Percentiles rank a stretch among this genome's conserved stretches.
phyloP scores from a whole-genome alignment of 257 asterid species.

The Solanum okadae region DNA sequence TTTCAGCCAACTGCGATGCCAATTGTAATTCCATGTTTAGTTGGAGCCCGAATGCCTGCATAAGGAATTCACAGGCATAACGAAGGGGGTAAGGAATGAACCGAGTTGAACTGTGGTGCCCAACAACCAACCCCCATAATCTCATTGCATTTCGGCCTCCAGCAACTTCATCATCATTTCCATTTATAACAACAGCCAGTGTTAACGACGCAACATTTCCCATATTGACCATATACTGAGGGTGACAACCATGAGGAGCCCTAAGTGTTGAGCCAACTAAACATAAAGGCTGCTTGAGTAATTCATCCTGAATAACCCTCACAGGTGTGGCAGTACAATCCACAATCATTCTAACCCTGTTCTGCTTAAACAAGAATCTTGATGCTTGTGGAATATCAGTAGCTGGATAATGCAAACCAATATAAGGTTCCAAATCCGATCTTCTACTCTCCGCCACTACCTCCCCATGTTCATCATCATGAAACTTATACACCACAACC shows the following conservation, averaged over 20 bases:
- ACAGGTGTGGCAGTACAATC: slow-evolving; percentile 40
- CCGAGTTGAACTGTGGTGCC: slow-evolving; percentile 51
- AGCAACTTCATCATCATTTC: slow-evolving; percentile 25
- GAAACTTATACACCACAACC: slow-evolving; percentile 55
- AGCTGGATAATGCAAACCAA: slow-evolving; percentile 52
- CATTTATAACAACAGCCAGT: slow-evolving; percentile 43
- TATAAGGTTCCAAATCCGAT: slow-evolving; percentile 39
- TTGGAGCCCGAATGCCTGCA: slow-evolving; percentile 58
- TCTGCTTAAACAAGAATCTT: slow-evolving; percentile 48
- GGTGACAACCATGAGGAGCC: slow-evolving; percentile 54
- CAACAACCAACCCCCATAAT: slow-evolving; percentile 59
- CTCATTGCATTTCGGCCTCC: slow-evolving; percentile 33
- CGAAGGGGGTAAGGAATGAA: slow-evolving; percentile 47
- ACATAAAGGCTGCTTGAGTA: slow-evolving; percentile 39
- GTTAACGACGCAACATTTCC: slow-evolving; percentile 46
- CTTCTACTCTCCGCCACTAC: slow-evolving; percentile 49
- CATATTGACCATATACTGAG: slow-evolving; percentile 52
- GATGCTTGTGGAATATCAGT: slow-evolving; percentile 55
- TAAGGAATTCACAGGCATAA: slow-evolving; percentile 50
- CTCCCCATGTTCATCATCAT: slow-evolving; percentile 61
- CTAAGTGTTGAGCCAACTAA: slow-evolving; percentile 49
- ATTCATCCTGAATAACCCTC: slow-evolving; percentile 32
- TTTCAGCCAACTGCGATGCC: slow-evolving; percentile 40
- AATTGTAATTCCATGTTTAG: slow-evolving; percentile 51
- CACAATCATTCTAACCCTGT: slow-evolving; percentile 43